phyloP scores from a whole-genome alignment of 306 rosid species.

The Citrullus amarus region DNA sequence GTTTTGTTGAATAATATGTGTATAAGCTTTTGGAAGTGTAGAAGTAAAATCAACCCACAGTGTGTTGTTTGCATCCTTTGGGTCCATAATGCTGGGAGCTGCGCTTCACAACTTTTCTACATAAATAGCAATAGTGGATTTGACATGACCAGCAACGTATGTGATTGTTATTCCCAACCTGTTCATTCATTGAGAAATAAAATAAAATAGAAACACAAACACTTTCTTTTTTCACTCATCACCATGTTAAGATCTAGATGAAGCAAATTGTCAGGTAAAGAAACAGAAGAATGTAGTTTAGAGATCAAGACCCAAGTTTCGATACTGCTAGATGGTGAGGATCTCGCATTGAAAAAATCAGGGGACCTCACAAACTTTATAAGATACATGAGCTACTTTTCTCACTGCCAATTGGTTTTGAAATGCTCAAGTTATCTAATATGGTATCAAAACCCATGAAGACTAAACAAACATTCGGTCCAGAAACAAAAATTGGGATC shows the following conservation, averaged over 20 bases:
- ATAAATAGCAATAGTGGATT: constrained; percentile 65
- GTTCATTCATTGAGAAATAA: constrained; percentile 12
- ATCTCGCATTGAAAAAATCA: no score
- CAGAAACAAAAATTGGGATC: no score
- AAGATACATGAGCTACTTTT: no score
- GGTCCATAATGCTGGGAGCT: constrained; percentile 72
- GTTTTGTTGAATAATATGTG: neutral
- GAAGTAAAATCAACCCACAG: constrained; percentile 27
- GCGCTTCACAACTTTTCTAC: constrained; percentile 57
- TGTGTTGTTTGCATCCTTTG: constrained; percentile 77
- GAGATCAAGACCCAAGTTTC: neutral
- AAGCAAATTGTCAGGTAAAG: no score
- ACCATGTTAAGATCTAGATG: neutral
- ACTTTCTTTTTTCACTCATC: neutral
- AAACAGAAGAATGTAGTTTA: neutral
- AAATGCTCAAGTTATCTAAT: no score
- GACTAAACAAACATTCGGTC: no score
- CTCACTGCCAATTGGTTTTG: no score
- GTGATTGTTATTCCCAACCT: constrained; percentile 82
- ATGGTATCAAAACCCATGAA: no score
- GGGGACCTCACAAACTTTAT: no score
- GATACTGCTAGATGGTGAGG: neutral
- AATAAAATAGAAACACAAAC: neutral
- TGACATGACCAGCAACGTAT: constrained; percentile 84
- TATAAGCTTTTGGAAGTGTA: neutral